Evolutionary conservation across 2,329 filamentous ascomycete species (phyloP).

Genomic region (Botrytis squamosa): DNA sequence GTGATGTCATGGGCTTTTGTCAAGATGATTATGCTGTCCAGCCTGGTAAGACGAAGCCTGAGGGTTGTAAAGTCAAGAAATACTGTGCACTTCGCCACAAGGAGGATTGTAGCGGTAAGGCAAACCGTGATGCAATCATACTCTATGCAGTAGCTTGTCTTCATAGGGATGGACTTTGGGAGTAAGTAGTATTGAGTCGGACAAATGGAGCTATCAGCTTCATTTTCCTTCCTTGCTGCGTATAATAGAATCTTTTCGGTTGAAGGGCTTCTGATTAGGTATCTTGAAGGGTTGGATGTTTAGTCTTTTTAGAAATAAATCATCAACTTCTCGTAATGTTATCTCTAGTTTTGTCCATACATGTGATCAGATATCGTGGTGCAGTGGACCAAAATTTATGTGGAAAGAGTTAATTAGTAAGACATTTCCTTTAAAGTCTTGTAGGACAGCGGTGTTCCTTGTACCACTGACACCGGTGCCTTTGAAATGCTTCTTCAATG

Average conservation of each 20-base stretch:
- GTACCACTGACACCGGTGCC: accelerated
- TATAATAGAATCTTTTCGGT: not conserved
- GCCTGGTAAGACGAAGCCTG: not conserved
- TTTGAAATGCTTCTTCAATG: not conserved
- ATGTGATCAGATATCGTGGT: not conserved
- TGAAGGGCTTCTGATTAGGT: not conserved
- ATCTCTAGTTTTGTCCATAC: not conserved
- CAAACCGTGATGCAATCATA: not conserved
- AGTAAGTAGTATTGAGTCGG: not conserved
- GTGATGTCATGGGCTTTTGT: not conserved
- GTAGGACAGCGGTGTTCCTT: not conserved
- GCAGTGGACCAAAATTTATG: not conserved
- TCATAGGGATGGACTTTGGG: conserved; percentile 5
- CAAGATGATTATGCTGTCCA: not conserved
- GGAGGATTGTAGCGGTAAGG: not conserved
- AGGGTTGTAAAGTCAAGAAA: not conserved
- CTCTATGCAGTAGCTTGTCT: not conserved
- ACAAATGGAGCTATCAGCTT: not conserved
- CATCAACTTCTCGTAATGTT: not conserved
- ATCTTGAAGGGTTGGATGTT: not conserved
- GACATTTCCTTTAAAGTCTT: not conserved
- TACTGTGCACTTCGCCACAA: not conserved
- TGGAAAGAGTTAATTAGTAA: not conserved
- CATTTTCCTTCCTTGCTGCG: not conserved
- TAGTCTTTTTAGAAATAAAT: not conserved